Evolutionary conservation across 495 filamentous ascomycete genomes (phyloP), one percentile per base, ranked within the genome.

Genomic region (Aspergillus panamensis): DNA sequence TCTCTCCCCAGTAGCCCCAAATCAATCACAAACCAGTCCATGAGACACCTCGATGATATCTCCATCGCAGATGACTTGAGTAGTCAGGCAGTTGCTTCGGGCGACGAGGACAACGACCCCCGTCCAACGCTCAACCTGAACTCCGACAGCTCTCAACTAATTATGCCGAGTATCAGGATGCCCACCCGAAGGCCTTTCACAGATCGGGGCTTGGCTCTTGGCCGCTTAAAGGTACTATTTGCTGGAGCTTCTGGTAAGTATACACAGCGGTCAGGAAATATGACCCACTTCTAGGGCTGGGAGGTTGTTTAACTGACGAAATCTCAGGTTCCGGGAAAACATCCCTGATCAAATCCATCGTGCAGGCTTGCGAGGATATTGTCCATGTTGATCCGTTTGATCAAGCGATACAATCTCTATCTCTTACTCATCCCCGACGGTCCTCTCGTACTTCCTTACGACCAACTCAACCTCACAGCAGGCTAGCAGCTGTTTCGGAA

Each of bases 161-260:
- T 99, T 61, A 99, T 99, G 95, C 94, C 94, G 8, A 96, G 91
- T 69, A 90, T 99, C 62, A 87, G 84, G 62, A 96, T 99, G 85
- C 95, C 94, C 32, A 92, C 87, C 67, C 85, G 94, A 50, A 82
- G 94, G 47, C 94, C 94, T 1, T 97, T 99, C 70, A 97, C 94
- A 8, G 83, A 89, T 51, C 83, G 80, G 58, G 94, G 94, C 16
- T 94, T 89, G 76, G 80, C 78, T 49, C 83, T 97, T 73, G 93
- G 92, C 6, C 82, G 87, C 53, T 75, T 97, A 63, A 97, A 97
- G 76, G 77, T 99, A 19, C 73, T 97, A 53, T 76, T 97, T 62
- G 90, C 91, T 51, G 94, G 94, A 29, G 84, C 88, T 66, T 80
- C 87, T 63, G 91, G 94, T 90, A 80, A 60, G 76, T 67, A 35